Conservation (phyloP, 495 filamentous ascomycete species). For the Aspergillus sparsus region DNA sequence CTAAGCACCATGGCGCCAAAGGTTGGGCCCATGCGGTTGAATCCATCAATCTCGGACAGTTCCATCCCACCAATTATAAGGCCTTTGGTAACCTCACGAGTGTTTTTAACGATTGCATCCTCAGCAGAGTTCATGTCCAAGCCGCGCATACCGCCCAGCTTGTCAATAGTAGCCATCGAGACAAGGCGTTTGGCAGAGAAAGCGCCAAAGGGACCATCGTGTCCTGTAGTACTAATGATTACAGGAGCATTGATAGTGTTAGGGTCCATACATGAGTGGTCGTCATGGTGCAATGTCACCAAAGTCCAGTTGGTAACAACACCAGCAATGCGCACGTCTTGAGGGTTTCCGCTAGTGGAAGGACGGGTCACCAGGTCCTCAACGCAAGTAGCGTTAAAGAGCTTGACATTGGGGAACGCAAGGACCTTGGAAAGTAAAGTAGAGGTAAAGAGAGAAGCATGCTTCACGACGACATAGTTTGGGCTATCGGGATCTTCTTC, state of each 20-base stretch:
- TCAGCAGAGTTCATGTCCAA: slow-evolving; percentile 88
- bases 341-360: slow-evolving; percentile 36
- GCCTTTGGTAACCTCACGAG: slow-evolving; percentile 81
- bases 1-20: slow-evolving; percentile 82
- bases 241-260: slow-evolving; percentile 92
- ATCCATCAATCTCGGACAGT: slow-evolving; percentile 83
- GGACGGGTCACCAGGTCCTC: slow-evolving; percentile 86
- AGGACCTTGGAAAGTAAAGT: slow-evolving; percentile 81
- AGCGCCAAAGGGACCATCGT: slow-evolving; percentile 88
- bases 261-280: slow-evolving; percentile 93
- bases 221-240: slow-evolving; percentile 83
- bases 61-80: slow-evolving; percentile 95
- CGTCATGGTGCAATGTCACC: slow-evolving; percentile 86
- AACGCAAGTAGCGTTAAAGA: slow-evolving; percentile 90
- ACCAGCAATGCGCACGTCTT: slow-evolving; percentile 70
- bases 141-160: slow-evolving; percentile 87
- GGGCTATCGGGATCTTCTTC: slow-evolving; percentile 84
- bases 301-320: slow-evolving; percentile 95
- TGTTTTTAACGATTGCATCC: slow-evolving; percentile 87
- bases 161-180: slow-evolving; percentile 75
- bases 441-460: slow-evolving; percentile 87
- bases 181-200: slow-evolving; percentile 85
- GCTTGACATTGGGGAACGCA: slow-evolving; percentile 83
- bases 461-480: slow-evolving; percentile 86
- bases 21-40: slow-evolving; percentile 80